Conservation (phyloP, 805 yeast species). For the Candida pseudoglaebosa region DNA sequence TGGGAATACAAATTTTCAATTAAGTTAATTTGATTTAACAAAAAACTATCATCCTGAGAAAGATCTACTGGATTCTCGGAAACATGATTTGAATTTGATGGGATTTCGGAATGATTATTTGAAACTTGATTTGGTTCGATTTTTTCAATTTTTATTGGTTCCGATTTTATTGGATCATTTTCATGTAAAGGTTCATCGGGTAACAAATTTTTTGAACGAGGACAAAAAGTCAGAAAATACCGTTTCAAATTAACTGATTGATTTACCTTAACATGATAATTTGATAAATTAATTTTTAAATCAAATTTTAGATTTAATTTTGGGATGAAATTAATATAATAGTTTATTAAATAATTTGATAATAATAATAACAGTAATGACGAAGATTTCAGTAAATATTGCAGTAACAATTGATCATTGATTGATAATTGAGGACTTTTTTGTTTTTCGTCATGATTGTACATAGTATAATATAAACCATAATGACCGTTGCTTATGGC, state of each 20-base stretch:
- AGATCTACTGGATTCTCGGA: neutral
- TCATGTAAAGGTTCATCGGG: neutral
- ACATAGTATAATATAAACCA: constrained; percentile 39
- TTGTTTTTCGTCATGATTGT: constrained; percentile 27
- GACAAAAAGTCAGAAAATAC: neutral
- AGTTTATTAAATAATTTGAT: neutral
- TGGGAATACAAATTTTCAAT: neutral
- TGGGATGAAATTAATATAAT: neutral
- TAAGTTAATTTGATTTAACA: neutral
- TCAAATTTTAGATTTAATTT: too few species aligned
- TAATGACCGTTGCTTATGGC: constrained; percentile 38
- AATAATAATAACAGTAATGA: neutral
- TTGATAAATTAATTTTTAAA: neutral
- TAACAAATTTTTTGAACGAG: neutral
- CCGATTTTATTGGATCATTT: neutral
- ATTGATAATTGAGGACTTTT: neutral
- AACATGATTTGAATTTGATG: too few species aligned
- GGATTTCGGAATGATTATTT: too few species aligned
- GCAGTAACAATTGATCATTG: neutral
- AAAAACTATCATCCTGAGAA: neutral
- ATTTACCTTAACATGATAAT: neutral
- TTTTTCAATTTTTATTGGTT: neutral
- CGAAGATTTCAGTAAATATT: neutral
- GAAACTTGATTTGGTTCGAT: neutral
- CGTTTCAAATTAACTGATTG: neutral